Conservation (phyloP, 1,284 basidiomycete genomes). For the Anthracocystis setariae region DNA sequence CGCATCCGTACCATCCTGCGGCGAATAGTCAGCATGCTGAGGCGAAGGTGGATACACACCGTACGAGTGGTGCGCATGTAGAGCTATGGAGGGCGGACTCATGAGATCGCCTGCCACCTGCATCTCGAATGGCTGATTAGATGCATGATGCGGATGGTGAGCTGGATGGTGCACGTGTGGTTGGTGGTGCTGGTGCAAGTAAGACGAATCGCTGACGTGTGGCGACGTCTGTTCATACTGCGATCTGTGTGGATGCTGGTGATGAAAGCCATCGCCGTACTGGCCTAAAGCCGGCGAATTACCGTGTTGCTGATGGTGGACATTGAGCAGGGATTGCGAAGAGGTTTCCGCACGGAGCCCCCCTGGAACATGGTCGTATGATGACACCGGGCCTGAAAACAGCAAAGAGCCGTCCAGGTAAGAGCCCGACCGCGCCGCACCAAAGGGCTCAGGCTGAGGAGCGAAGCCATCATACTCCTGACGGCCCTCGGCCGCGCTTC, state of each 20-base stretch:
- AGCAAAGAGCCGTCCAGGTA: conserved; percentile 22
- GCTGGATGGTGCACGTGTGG: conserved; percentile 12
- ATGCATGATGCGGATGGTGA: conserved; percentile 1
- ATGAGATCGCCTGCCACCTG: conserved; percentile 17
- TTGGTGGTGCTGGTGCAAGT: conserved; percentile 7
- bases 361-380: conserved; percentile 15
- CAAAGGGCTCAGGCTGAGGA: conserved; percentile 11
- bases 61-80: conserved; percentile 8
- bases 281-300: conserved; percentile 1
- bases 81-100: conserved; percentile 4
- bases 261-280: conserved; percentile 6
- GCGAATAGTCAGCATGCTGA: conserved; percentile 7
- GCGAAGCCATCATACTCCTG: conserved; percentile 9
- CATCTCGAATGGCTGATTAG: conserved; percentile 16
- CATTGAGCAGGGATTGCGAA: conserved; percentile 12
- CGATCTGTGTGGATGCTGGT: conserved; percentile 12
- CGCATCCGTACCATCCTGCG: conserved; percentile 7
- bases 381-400: conserved; percentile 12
- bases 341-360: conserved; percentile 4
- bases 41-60: conserved; percentile 8
- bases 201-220: conserved; percentile 12
- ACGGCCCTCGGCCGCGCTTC: conserved; percentile 10
- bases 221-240: conserved; percentile 9
- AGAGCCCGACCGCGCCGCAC: not conserved
- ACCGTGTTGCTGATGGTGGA: conserved; percentile 5